These are phyloP conservation scores for Castanea sativa DNA, from an alignment of 306 rosid species.

Conservation along the genomic window DNA sequence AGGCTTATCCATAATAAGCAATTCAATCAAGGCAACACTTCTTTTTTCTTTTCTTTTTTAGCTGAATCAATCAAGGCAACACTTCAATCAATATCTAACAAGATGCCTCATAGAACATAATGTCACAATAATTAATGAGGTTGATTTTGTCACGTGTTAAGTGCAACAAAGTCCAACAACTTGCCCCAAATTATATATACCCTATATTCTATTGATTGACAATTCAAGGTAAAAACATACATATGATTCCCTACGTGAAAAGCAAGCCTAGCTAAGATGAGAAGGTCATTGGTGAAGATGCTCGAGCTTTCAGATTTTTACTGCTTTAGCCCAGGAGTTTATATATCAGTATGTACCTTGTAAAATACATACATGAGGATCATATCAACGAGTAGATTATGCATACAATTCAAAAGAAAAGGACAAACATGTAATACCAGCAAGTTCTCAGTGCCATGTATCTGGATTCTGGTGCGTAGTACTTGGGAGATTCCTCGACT, in stretches of 20 bases:
- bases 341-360: neutral
- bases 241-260: neutral
- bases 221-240: neutral
- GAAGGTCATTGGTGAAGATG: neutral
- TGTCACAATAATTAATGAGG: neutral
- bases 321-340: too few species aligned
- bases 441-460: neutral
- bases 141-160: neutral
- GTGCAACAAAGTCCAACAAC: neutral
- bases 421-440: neutral
- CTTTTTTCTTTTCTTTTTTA: too few species aligned
- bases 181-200: neutral
- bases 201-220: neutral
- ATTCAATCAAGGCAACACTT: too few species aligned
- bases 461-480: neutral
- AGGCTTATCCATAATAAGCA: too few species aligned
- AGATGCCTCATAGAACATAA: neutral
- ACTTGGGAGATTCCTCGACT: slow-evolving; percentile 20
- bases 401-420: neutral
- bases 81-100: neutral
- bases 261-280: neutral
- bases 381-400: neutral
- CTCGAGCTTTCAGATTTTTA: too few species aligned
- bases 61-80: neutral
- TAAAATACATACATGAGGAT: too few species aligned